Conservation (phyloP, 257 asterid species). For the Linderniella brevidens region DNA sequence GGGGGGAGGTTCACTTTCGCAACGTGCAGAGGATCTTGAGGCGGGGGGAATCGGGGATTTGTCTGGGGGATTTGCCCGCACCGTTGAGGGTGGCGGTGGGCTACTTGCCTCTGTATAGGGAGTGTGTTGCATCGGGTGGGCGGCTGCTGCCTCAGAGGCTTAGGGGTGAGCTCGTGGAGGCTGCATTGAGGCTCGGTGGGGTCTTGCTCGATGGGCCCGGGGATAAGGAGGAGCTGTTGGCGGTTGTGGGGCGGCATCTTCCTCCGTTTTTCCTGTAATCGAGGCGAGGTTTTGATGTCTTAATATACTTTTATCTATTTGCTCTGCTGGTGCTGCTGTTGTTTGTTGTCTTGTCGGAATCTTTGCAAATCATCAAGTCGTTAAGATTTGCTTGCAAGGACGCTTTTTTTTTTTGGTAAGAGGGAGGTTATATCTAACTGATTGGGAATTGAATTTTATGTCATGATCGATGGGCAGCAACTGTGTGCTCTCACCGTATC, state of each 20-base stretch:
- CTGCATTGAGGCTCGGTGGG: constrained; percentile 57
- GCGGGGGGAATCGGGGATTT: constrained; percentile 59
- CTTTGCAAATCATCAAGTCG: too few species aligned
- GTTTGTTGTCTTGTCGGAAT: too few species aligned
- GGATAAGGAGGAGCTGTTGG: constrained; percentile 47
- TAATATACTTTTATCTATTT: too few species aligned
- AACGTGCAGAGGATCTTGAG: constrained; percentile 45
- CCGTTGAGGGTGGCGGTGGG: constrained; percentile 77
- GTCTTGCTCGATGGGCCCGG: constrained; percentile 38
- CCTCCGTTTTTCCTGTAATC: constrained; percentile 53
- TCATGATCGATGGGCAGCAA: too few species aligned
- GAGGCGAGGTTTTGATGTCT: too few species aligned
- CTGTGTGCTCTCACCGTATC: too few species aligned
- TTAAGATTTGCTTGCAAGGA: too few species aligned
- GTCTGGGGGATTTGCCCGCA: constrained; percentile 69
- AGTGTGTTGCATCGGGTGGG: constrained; percentile 62
- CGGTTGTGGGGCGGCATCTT: constrained; percentile 67
- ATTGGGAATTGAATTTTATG: too few species aligned
- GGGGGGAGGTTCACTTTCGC: constrained; percentile 46
- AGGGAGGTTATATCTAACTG: too few species aligned
- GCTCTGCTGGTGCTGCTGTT: too few species aligned
- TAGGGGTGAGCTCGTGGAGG: constrained; percentile 76
- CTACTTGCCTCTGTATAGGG: constrained; percentile 86
- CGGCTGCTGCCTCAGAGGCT: constrained; percentile 56
- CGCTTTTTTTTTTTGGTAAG: too few species aligned